Evolutionary conservation across 2,329 filamentous ascomycete genomes (phyloP).

Genomic region (Celoporthe dispersa): DNA sequence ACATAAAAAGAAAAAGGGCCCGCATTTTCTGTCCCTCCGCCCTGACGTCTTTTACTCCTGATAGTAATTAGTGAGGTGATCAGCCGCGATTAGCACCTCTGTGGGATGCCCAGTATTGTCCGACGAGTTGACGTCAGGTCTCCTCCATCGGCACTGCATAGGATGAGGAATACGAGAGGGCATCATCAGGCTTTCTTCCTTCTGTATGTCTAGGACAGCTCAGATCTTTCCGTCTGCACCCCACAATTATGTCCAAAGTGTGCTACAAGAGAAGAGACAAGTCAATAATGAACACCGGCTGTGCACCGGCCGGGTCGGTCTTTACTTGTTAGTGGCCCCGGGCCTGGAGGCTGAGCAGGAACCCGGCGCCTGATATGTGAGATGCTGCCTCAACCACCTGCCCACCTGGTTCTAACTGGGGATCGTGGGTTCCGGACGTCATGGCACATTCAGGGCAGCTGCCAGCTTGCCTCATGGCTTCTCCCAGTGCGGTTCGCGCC

Average conservation of each 20-base stretch:
- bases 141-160: too few species aligned
- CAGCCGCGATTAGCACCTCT: not conserved
- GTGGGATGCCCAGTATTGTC: not conserved
- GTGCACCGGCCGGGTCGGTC: not conserved
- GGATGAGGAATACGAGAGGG: not conserved
- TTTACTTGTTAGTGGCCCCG: not conserved
- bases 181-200: not conserved
- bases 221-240: too few species aligned
- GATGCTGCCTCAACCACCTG: not conserved
- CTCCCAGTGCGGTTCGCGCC: not conserved
- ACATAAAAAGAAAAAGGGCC: conserved; percentile 7
- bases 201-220: not conserved
- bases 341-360: not conserved
- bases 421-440: not conserved
- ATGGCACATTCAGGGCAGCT: not conserved
- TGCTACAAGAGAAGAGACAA: not conserved
- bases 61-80: not conserved
- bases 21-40: conserved; percentile 6
- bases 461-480: not conserved
- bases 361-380: not conserved
- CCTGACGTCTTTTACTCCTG: not conserved
- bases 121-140: not conserved
- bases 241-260: not conserved
- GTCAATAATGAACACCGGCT: not conserved
- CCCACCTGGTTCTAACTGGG: not conserved